phyloP scores from a whole-genome alignment of 257 asterid genomes.

The Scutellaria minor region DNA sequence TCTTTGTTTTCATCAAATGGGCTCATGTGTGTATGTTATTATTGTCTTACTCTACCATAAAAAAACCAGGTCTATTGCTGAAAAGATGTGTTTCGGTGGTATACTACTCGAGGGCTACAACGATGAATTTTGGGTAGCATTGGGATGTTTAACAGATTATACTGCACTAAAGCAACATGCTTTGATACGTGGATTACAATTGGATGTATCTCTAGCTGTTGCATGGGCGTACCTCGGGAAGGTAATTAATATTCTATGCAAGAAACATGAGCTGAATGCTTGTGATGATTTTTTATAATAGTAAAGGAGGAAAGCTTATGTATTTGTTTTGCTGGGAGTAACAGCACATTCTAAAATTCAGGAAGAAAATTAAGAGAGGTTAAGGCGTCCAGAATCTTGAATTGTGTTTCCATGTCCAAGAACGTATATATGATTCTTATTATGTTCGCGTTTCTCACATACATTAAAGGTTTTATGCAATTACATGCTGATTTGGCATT shows the following conservation, averaged over 20 bases:
- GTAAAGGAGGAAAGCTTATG: slow-evolving; percentile 18
- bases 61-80: slow-evolving; percentile 76
- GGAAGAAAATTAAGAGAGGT: not conserved
- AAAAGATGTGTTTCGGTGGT: slow-evolving; percentile 93
- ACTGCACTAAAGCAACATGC: slow-evolving; percentile 85
- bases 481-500: slow-evolving; percentile 15
- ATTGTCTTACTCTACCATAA: slow-evolving; percentile 42
- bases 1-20: slow-evolving; percentile 31
- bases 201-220: slow-evolving; percentile 88
- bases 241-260: slow-evolving; percentile 50
- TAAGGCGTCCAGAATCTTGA: slow-evolving; percentile 4
- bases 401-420: not conserved
- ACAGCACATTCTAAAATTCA: slow-evolving; percentile 2
- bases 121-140: slow-evolving; percentile 87
- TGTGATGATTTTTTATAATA: slow-evolving; percentile 24
- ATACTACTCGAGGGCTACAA: slow-evolving; percentile 86
- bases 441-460: not conserved
- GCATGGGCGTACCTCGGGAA: slow-evolving; percentile 98
- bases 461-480: not conserved
- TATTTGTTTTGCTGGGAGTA: slow-evolving; percentile 18
- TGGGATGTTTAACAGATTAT: slow-evolving; percentile 81
- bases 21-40: slow-evolving; percentile 32
- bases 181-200: slow-evolving; percentile 83
- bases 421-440: slow-evolving; percentile 4
- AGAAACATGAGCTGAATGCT: slow-evolving; percentile 27